Conservation (phyloP, 495 filamentous ascomycete genomes). For the Umbilicaria muhlenbergii region DNA sequence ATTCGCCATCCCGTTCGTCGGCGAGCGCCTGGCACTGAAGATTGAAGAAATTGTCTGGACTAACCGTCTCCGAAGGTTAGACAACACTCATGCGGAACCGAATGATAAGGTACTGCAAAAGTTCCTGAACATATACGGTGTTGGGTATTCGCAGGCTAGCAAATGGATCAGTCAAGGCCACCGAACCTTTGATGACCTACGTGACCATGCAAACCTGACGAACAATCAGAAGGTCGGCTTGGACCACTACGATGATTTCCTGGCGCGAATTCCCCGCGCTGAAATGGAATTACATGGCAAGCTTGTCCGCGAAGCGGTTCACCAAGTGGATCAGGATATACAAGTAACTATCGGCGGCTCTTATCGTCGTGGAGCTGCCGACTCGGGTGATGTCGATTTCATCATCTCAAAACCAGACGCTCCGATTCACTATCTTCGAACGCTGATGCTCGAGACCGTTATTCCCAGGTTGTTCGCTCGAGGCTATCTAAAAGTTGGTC, state of each 20-base stretch:
- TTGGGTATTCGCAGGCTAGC: constrained; percentile 50
- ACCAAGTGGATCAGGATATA: constrained; percentile 42
- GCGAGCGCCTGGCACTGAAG: constrained; percentile 61
- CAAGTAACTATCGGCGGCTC: constrained; percentile 67
- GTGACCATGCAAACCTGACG: constrained; percentile 46
- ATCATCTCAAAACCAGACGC: constrained; percentile 63
- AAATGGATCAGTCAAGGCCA: constrained; percentile 70
- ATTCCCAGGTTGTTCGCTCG: constrained; percentile 41
- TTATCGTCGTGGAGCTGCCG: constrained; percentile 63
- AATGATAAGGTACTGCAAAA: constrained; percentile 43
- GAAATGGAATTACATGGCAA: constrained; percentile 61
- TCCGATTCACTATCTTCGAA: constrained; percentile 39
- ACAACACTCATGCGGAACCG: constrained; percentile 49
- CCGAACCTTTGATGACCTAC: constrained; percentile 58
- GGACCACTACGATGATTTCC: constrained; percentile 69
- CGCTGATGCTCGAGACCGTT: constrained; percentile 45
- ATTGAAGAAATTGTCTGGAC: constrained; percentile 85
- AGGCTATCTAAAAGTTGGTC: constrained; percentile 42
- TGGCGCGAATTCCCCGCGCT: constrained; percentile 60
- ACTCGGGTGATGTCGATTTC: constrained; percentile 72
- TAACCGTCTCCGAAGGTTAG: constrained; percentile 56
- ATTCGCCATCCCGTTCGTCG: constrained; percentile 50
- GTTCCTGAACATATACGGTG: constrained; percentile 72
- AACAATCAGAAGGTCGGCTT: constrained; percentile 65
- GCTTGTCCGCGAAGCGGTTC: constrained; percentile 47